Percentiles rank a stretch among this genome's conserved stretches.
These are phyloP conservation scores for Penicillium odoratum DNA, from an alignment of 495 filamentous ascomycete species.

Conservation along the genomic window DNA sequence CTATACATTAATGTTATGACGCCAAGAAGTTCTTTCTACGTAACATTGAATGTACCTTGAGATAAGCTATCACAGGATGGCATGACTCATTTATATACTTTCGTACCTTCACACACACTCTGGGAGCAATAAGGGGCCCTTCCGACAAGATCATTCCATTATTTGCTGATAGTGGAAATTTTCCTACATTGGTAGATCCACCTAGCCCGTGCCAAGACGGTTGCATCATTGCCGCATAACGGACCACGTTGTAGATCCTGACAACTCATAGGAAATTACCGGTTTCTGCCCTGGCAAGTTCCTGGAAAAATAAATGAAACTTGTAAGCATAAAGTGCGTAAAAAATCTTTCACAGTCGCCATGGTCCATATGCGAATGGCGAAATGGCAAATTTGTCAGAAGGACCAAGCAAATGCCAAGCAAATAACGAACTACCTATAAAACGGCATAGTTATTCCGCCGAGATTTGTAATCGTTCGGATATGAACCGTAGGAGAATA, in stretches of 20 bases:
- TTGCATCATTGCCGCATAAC: slow-evolving; percentile 15
- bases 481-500: slow-evolving; percentile 13
- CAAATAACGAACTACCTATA: not conserved
- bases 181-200: slow-evolving; percentile 2
- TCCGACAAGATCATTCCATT: not conserved
- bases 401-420: slow-evolving; percentile 24
- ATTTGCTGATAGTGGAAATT: not conserved
- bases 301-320: not conserved
- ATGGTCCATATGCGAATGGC: not conserved
- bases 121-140: not conserved
- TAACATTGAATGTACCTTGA: not conserved
- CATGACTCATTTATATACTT: slow-evolving; percentile 8
- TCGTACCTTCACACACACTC: not conserved
- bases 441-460: slow-evolving; percentile 10
- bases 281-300: not conserved
- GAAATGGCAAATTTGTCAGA: not conserved
- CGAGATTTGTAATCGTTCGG: not conserved
- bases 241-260: slow-evolving; percentile 9
- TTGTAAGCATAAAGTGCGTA: not conserved
- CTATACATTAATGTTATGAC: not conserved
- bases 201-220: slow-evolving; percentile 5
- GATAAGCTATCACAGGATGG: not conserved
- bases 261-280: not conserved
- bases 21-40: not conserved
- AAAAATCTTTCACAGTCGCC: not conserved